Evolutionary conservation across 2,329 filamentous ascomycete species (phyloP).

Genomic region (Ophiocordyceps camponoti-rufipedis): DNA sequence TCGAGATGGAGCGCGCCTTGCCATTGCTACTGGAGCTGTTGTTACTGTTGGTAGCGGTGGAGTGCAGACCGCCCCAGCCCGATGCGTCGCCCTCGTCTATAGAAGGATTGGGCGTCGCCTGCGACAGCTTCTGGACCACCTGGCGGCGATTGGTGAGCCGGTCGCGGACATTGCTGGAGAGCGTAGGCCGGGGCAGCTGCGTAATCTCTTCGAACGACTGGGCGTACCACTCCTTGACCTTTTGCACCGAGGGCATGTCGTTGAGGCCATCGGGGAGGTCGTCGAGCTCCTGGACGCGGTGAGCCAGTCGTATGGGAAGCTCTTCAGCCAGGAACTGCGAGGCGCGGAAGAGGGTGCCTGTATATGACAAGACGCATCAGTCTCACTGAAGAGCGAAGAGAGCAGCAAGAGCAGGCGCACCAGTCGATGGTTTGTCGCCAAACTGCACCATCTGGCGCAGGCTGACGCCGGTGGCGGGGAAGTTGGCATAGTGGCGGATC

Average conservation of each 20-base stretch:
- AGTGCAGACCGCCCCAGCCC: slow-evolving; percentile 26
- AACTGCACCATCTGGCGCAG: slow-evolving; percentile 99
- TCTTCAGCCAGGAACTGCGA: slow-evolving; percentile 98
- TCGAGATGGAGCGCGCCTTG: slow-evolving; percentile 29
- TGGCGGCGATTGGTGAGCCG: slow-evolving; percentile 51
- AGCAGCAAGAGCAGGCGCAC: slow-evolving; percentile 26
- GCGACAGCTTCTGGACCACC: slow-evolving; percentile 44
- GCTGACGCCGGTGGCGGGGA: slow-evolving; percentile 90
- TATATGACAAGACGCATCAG: neutral
- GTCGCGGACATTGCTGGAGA: slow-evolving; percentile 48
- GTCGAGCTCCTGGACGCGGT: slow-evolving; percentile 86
- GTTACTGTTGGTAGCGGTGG: too few relatives aligned
- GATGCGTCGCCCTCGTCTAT: slow-evolving; percentile 68
- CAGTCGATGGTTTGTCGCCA: slow-evolving; percentile 79
- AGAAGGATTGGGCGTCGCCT: slow-evolving; percentile 80
- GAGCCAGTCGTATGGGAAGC: slow-evolving; percentile 86
- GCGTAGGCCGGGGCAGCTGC: neutral
- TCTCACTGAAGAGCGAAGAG: too few relatives aligned
- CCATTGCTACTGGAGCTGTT: slow-evolving; percentile 16
- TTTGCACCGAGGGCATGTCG: slow-evolving; percentile 93
- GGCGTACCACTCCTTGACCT: slow-evolving; percentile 95
- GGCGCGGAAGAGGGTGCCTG: slow-evolving; percentile 88
- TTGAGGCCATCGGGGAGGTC: slow-evolving; percentile 88
- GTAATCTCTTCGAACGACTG: slow-evolving; percentile 81
- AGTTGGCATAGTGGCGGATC: slow-evolving; percentile 93